These are phyloP conservation scores for Fusarium siculi DNA, from an alignment of 2,329 filamentous ascomycete species.

Conservation along the genomic window DNA sequence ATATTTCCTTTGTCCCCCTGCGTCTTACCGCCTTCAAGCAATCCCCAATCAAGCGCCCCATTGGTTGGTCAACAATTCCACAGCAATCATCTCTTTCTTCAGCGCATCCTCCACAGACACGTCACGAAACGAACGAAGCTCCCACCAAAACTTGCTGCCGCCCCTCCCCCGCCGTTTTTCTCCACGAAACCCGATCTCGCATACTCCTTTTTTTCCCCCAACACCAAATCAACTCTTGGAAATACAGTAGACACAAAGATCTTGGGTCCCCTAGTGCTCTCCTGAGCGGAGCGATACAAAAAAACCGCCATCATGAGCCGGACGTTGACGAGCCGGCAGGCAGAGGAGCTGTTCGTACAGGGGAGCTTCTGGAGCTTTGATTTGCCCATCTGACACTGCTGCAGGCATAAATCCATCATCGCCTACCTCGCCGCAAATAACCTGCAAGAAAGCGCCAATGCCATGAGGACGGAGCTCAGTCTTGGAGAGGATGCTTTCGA, in stretches of 20 bases:
- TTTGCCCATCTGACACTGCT: slow-evolving; percentile 32
- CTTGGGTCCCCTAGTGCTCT: slow-evolving; percentile 11
- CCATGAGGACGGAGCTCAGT: slow-evolving; percentile 74
- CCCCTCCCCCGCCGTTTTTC: slow-evolving; percentile 39
- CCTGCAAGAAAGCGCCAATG: slow-evolving; percentile 70
- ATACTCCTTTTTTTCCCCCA: slow-evolving; percentile 2
- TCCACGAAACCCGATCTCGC: slow-evolving; percentile 27
- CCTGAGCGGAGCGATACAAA: slow-evolving; percentile 28
- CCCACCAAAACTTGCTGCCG: slow-evolving; percentile 33
- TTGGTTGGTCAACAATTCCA: slow-evolving; percentile 22
- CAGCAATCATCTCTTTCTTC: slow-evolving; percentile 5
- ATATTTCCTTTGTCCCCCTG: slow-evolving; percentile 29
- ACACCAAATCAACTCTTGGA: neutral
- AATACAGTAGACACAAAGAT: neutral
- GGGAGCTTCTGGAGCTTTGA: slow-evolving; percentile 27
- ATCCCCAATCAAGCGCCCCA: neutral
- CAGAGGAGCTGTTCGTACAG: slow-evolving; percentile 82
- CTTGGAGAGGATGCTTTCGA: slow-evolving; percentile 79
- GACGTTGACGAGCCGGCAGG: slow-evolving; percentile 65
- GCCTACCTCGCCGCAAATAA: slow-evolving; percentile 84
- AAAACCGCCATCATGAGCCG: slow-evolving; percentile 36
- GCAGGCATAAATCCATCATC: slow-evolving; percentile 91
- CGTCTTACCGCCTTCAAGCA: slow-evolving; percentile 12
- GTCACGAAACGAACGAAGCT: slow-evolving; percentile 38
- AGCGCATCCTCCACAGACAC: slow-evolving; percentile 38